These are phyloP conservation scores for Nitzschia sp. DNA, from an alignment of 108 stramenopile species.

Conservation along the genomic window DNA sequence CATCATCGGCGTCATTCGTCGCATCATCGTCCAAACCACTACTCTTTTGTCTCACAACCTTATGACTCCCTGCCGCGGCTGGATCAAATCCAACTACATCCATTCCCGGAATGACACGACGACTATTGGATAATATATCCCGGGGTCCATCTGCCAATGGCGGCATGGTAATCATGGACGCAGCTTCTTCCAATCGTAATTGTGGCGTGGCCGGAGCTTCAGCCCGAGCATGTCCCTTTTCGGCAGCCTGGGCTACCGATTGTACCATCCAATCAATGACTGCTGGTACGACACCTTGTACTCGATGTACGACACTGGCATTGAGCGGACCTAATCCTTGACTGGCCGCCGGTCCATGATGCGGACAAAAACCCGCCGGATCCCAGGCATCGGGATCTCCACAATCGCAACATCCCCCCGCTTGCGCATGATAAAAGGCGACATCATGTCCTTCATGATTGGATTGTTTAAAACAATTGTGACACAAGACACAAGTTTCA, in stretches of 20 bases:
- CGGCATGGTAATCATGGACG: constrained; percentile 4
- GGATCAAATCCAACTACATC: constrained; percentile 22
- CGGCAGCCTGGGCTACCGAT: constrained; percentile 33
- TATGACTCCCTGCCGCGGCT: constrained; percentile 14
- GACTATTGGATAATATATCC: constrained; percentile 4
- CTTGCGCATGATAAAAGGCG: constrained; percentile 93
- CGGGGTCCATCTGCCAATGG: neutral
- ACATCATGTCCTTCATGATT: constrained; percentile 97
- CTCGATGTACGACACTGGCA: constrained; percentile 32
- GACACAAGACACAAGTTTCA: constrained; percentile 96
- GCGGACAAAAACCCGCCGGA: constrained; percentile 74
- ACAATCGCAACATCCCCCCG: constrained; percentile 98
- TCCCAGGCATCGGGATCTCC: constrained; percentile 98
- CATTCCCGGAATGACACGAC: neutral
- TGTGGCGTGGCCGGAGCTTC: neutral
- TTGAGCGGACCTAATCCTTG: constrained; percentile 24
- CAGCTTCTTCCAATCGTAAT: neutral
- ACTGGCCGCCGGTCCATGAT: constrained; percentile 45
- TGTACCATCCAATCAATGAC: constrained; percentile 57
- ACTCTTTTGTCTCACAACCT: neutral
- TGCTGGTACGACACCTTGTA: constrained; percentile 56
- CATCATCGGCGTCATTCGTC: neutral
- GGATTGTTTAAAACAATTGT: constrained; percentile 86
- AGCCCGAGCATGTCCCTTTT: constrained; percentile 28
- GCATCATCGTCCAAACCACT: neutral